Percentiles rank a stretch among this genome's conserved stretches.
phyloP scores from a whole-genome alignment of 176 grass and related monocot species.

The Rhynchospora tenuis region DNA sequence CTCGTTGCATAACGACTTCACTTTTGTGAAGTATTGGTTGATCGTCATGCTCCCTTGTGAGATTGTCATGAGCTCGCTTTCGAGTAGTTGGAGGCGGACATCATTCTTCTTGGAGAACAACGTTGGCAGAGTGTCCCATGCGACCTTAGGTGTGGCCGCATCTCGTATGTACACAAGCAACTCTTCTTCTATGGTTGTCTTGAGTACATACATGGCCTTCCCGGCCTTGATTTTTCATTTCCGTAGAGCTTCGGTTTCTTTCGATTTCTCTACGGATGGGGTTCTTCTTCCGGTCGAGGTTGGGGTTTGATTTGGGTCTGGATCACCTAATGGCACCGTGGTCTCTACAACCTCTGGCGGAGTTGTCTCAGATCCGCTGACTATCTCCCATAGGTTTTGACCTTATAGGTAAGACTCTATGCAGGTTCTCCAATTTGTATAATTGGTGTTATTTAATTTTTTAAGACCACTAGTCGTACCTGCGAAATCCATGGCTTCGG shows the following conservation, averaged over 20 bases:
- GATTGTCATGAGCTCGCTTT: no score
- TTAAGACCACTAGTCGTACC: background rate
- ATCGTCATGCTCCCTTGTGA: conserved; percentile 9
- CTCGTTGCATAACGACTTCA: no score
- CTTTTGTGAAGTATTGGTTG: conserved; percentile 21
- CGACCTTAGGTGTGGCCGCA: no score
- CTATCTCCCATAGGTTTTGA: background rate
- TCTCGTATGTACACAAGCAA: no score
- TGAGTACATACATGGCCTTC: no score
- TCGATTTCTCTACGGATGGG: no score
- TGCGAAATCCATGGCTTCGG: background rate
- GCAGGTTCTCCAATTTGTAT: background rate
- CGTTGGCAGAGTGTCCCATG: no score
- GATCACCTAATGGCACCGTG: background rate
- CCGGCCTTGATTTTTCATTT: no score
- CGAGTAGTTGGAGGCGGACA: no score
- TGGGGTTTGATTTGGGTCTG: background rate
- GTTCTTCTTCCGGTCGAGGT: background rate
- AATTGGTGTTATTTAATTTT: background rate
- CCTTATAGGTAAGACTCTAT: conserved; percentile 16
- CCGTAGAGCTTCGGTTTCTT: no score
- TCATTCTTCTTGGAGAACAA: no score
- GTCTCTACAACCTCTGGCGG: background rate
- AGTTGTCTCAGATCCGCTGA: background rate
- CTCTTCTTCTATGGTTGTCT: no score